Evolutionary conservation across 2,329 filamentous ascomycete species (phyloP), one percentile per base, ranked within the genome.

Genomic region (Amauroascus niger): DNA sequence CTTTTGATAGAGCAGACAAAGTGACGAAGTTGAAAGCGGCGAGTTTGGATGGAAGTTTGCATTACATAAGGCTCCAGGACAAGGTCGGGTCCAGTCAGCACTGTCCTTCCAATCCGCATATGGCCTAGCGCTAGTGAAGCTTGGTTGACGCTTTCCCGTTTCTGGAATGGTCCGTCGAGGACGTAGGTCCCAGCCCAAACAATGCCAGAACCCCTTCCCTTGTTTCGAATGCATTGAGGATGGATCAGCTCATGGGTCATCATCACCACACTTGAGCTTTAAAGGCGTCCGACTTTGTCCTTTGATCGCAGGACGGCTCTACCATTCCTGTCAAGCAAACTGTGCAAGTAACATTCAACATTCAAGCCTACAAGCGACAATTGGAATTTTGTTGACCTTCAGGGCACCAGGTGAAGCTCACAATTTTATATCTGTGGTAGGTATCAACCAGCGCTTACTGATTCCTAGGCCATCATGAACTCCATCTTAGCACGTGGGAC

Each of bases 61-160:
- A 6, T 51, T 51, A 51, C 37, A 51, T 51, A 51, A 51, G 35
- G 33, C 24, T 16, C 14, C 14, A 24, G 20, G 24, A 28, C 13
- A 30, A 6, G 7, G 18, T 20, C 3, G 39, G 11, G 2, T 14
- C 2, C 13, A 14, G 18, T 11, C 24, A 20, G n/a, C n/a, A n/a
- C n/a, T n/a, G n/a, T n/a, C n/a, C n/a, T n/a, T n/a, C n/a, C n/a
- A n/a, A n/a, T n/a, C n/a, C n/a, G n/a, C n/a, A n/a, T n/a, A n/a
- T n/a, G n/a, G n/a, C n/a, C n/a, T n/a, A n/a, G n/a, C n/a, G n/a
- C n/a, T n/a, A n/a, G n/a, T 14, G 43, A 6, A 24, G 20, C 30
- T 40, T 39, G n/a, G n/a, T n/a, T n/a, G n/a, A 20, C 41, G 18
- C 50, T 40, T 53, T 53, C 41, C 50, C 24, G 6, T 9, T 53